Base-by-base conservation (phyloP, 208 protist genomes). In the Trypanosoma congolense region DNA sequence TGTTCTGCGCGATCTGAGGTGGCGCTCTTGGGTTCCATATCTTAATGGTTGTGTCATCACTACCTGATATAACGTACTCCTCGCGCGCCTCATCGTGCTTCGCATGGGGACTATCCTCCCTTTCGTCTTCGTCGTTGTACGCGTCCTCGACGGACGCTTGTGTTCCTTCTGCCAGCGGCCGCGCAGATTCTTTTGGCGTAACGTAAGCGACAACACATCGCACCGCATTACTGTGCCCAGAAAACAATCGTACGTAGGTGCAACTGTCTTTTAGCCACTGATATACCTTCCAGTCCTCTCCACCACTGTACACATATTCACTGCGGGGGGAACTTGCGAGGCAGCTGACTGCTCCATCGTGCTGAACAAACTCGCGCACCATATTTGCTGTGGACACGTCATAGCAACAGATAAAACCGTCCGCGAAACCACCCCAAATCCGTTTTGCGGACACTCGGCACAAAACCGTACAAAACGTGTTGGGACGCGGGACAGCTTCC, bases 251-350 rank as follows among this genome's bases (percentile, higher is more conserved):
- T 29, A 77, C 56, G 47, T 75, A 83, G 43, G 75, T 75, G 53
- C 75, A 75, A 35, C 68, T 70, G 10, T 65, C 63, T 21, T 66
- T 70, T 43, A 73, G 65, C 76, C 75, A 91, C 59, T 77, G 65
- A 49, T 85, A 74, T 28, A 91, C 60, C 65, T 91, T 87, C 74
- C 79, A 83, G 59, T 87, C 79, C 3, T 68, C 71, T 22, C 79
- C 83, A 8, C 67, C 83, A 24, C 74, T 81, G 52, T 76, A 84
- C 10, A 87, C 78, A 54, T 72, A 66, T 43, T 73, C 71, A 58
- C 65, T 70, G 31, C 41, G 63, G 16, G 57, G 60, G 52, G 60
- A 62, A 40, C 73, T 70, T 19, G 74, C 61, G 2, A 73, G 10
- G 41, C 43, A 52, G 56, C 74, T 68, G 26, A 90, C 78, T 16